Conservation (phyloP, 2,329 filamentous ascomycete genomes). For the Paradendryphiella salina region DNA sequence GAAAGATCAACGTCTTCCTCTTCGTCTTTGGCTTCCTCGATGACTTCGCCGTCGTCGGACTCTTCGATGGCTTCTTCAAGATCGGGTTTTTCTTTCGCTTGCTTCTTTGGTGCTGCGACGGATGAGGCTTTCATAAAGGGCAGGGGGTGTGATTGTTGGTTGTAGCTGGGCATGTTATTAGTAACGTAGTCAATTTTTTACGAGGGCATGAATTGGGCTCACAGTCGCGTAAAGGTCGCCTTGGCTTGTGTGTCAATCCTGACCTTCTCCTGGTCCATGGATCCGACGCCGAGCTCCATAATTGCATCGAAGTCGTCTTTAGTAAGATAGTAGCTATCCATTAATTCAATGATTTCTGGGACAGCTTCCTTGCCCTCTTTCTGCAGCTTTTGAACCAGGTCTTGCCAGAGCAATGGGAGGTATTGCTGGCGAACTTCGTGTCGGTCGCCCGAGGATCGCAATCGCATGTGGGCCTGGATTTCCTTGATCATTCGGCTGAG, state of each 20-base stretch:
- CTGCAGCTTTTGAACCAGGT: slow-evolving; percentile 73
- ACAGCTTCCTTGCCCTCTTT: slow-evolving; percentile 80
- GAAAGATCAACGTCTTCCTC: slow-evolving; percentile 81
- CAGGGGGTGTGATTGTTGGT: slow-evolving; percentile 80
- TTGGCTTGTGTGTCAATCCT: slow-evolving; percentile 86
- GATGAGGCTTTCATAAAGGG: slow-evolving; percentile 95
- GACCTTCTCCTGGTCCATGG: slow-evolving; percentile 73
- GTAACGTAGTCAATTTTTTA: neutral
- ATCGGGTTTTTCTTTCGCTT: slow-evolving; percentile 78
- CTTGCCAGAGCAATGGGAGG: slow-evolving; percentile 82
- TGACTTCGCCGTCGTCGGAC: slow-evolving; percentile 66
- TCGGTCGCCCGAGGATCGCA: slow-evolving; percentile 85
- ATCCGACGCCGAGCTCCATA: slow-evolving; percentile 85
- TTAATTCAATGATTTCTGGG: slow-evolving; percentile 82
- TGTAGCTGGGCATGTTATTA: slow-evolving; percentile 66
- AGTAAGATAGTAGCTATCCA: slow-evolving; percentile 96
- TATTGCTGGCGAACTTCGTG: slow-evolving; percentile 96
- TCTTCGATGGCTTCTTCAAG: slow-evolving; percentile 96
- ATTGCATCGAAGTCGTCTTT: slow-evolving; percentile 94
- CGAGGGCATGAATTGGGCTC: slow-evolving; percentile 50
- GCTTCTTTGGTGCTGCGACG: slow-evolving; percentile 71
- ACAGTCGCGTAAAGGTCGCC: slow-evolving; percentile 84
- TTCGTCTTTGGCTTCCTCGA: slow-evolving; percentile 58
- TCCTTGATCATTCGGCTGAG: slow-evolving; percentile 84
- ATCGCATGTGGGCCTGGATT: slow-evolving; percentile 94